These are phyloP conservation scores for Baorangia bicolor DNA, from an alignment of 768 basidiomycete species.

Conservation along the genomic window DNA sequence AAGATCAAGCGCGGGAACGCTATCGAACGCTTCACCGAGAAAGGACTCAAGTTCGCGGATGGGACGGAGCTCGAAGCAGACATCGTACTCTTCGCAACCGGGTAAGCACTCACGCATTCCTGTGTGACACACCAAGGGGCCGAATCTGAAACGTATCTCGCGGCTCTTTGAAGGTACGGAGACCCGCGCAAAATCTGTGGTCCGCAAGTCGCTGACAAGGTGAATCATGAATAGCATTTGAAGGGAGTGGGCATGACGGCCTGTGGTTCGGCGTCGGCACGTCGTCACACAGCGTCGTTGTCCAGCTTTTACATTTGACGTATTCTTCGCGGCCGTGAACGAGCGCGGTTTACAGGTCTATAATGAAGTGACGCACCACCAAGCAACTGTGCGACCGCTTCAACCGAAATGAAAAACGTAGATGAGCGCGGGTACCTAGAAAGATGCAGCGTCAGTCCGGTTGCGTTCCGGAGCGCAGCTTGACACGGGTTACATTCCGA, in stretches of 20 bases:
- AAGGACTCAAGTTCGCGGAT: constrained; percentile 30
- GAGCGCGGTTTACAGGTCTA: neutral
- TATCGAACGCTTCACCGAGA: constrained; percentile 30
- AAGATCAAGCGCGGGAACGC: constrained; percentile 46
- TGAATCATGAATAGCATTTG: constrained; percentile 44
- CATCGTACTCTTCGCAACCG: constrained; percentile 32
- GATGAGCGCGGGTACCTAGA: constrained; percentile 23
- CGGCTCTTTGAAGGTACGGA: constrained; percentile 40
- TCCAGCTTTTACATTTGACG: neutral
- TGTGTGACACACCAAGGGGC: fast-evolving
- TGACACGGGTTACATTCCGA: constrained; percentile 14
- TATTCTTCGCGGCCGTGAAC: neutral
- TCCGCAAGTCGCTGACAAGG: constrained; percentile 41
- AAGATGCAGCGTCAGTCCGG: neutral
- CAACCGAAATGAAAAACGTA: constrained; percentile 15
- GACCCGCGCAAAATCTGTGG: constrained; percentile 47
- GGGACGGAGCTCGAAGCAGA: constrained; percentile 34
- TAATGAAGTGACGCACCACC: constrained; percentile 3
- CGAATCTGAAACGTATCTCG: neutral
- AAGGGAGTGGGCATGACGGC: constrained; percentile 36
- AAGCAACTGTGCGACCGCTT: constrained; percentile 1
- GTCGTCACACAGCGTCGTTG: neutral
- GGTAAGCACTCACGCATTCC: constrained; percentile 8
- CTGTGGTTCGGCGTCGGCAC: constrained; percentile 28
- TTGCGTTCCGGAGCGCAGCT: neutral